phyloP scores from a whole-genome alignment of 768 basidiomycete species.

The Suillus luteus region DNA sequence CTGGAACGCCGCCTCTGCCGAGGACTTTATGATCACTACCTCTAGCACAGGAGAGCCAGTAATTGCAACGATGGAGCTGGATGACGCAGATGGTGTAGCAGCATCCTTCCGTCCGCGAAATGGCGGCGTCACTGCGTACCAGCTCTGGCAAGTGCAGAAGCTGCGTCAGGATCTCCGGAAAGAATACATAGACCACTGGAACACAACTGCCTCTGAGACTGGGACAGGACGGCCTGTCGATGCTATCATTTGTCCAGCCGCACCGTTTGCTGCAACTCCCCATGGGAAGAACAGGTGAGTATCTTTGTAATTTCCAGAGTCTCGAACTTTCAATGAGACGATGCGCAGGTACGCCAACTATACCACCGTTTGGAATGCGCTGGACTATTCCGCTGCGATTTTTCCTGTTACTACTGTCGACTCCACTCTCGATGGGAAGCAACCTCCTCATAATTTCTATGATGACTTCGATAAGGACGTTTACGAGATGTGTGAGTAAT shows the following conservation, averaged over 20 bases:
- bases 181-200: slow-evolving; percentile 65
- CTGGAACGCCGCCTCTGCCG: slow-evolving; percentile 46
- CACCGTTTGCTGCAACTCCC: slow-evolving; percentile 60
- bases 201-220: slow-evolving; percentile 49
- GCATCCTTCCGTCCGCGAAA: slow-evolving; percentile 30
- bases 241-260: slow-evolving; percentile 67
- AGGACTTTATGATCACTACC: slow-evolving; percentile 46
- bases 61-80: slow-evolving; percentile 47
- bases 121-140: slow-evolving; percentile 48
- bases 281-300: slow-evolving; percentile 60
- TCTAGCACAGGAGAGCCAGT: slow-evolving; percentile 55
- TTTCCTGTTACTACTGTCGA: slow-evolving; percentile 70
- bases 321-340: slow-evolving; percentile 11
- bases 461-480: slow-evolving; percentile 47
- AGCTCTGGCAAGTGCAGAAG: slow-evolving; percentile 70
- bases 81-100: slow-evolving; percentile 24
- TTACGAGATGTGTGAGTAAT: slow-evolving; percentile 54
- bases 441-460: slow-evolving; percentile 48
- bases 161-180: slow-evolving; percentile 47
- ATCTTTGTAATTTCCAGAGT: neutral
- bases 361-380: slow-evolving; percentile 64
- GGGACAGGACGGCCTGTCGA: slow-evolving; percentile 76
- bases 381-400: slow-evolving; percentile 64
- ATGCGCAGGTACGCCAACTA: slow-evolving; percentile 47
- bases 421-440: slow-evolving; percentile 50